Base-by-base conservation (phyloP, 306 rosid species). In the Chamaecrista fasciculata region DNA sequence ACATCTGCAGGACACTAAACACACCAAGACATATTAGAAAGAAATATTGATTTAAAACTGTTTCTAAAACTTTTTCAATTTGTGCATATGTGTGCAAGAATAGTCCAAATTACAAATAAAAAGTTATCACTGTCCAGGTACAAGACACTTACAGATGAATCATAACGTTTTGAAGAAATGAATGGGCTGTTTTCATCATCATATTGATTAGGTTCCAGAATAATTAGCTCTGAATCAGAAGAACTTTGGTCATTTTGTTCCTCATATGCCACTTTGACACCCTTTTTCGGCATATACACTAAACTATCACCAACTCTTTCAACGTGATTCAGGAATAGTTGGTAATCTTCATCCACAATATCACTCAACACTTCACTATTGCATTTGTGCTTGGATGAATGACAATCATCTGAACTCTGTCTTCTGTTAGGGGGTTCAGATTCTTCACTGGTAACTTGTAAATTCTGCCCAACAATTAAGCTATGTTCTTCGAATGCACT, bases 141-240 rank as follows among this genome's bases (percentile, higher is more conserved):
- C 66, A 70, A 76, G 36, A 66, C 59, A 75, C 85, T 50, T 82
- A 86, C 95, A 18, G 78, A 69, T 66, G 59, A 11, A 73, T 76
- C 69, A 11, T 24, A 66, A 2, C 5, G 4, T 66, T 37, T 77
- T 9, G 82, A 65, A 61, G 53, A 51, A 9, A 63, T 43, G 20
- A 71, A 81, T 16, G 90, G 79, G 31, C 76, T 49, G 72, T 62
- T 34, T 68, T 33, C 79, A n/a, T 42, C 47, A 11, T 26, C 14
- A 64, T 55, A 50, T 48, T 83, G 77, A 78, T 69, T 46, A 19
- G 42, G 64, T 10, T 87, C 86, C 34, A 70, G 19, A 70, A 53
- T 42, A 34, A 78, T 20, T 60, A 70, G 46, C 71, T 86, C 84
- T 9, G 78, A 20, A 40, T 87, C 89, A 31, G 84, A 66, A 16